Conservation (phyloP, 495 filamentous ascomycete species). For the Aspergillus steynii region DNA sequence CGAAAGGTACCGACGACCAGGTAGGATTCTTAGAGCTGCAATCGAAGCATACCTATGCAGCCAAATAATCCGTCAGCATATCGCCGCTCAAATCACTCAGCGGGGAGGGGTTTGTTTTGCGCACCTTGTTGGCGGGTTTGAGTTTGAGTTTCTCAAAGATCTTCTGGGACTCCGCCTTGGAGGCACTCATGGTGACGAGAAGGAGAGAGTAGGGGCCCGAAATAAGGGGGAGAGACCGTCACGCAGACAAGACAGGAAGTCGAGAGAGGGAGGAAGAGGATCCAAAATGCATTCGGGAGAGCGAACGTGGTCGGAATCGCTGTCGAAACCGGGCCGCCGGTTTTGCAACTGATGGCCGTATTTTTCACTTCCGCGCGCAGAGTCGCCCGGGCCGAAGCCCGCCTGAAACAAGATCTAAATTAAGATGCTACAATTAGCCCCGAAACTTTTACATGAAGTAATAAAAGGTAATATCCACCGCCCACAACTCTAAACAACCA, state of each 20-base stretch:
- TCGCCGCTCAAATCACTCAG: slow-evolving; percentile 14
- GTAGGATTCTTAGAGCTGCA: slow-evolving; percentile 96
- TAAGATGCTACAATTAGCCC: too few species aligned
- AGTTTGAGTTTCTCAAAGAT: slow-evolving; percentile 97
- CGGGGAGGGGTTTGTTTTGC: slow-evolving; percentile 31
- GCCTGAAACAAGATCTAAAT: too few species aligned
- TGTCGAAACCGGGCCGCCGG: slow-evolving; percentile 7
- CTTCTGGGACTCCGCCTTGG: slow-evolving; percentile 92
- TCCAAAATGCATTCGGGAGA: slow-evolving; percentile 25
- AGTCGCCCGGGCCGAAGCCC: too few species aligned
- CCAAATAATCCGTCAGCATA: slow-evolving; percentile 15
- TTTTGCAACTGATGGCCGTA: slow-evolving; percentile 13
- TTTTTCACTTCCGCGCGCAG: background rate
- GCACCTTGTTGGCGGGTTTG: slow-evolving; percentile 90
- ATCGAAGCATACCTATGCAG: slow-evolving; percentile 86
- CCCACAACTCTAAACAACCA: background rate
- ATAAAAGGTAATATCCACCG: background rate
- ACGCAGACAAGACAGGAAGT: slow-evolving; percentile 1
- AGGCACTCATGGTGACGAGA: slow-evolving; percentile 69
- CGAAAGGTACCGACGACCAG: slow-evolving; percentile 96
- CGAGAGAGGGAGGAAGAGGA: slow-evolving; percentile 22
- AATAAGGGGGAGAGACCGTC: background rate
- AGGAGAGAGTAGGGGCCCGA: slow-evolving; percentile 3
- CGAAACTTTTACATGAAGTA: too few species aligned
- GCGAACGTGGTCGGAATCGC: slow-evolving; percentile 37